Base-by-base conservation (phyloP, 805 yeast species). In the Candida succiphila region DNA sequence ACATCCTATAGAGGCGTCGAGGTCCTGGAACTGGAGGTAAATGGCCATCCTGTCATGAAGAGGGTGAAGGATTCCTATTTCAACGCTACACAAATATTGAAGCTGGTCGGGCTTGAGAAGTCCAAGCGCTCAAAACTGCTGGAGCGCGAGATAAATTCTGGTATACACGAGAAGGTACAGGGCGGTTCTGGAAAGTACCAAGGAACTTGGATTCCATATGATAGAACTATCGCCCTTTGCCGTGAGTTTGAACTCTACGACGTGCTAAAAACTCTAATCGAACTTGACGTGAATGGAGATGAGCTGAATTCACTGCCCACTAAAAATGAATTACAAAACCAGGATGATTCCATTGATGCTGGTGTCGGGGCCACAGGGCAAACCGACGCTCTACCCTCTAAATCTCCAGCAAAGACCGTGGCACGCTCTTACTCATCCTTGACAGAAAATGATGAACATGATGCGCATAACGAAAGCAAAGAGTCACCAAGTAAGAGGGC, bases 171-270 rank as follows among this genome's bases (percentile, higher is more conserved):
- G 44, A 78, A 77, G 44, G 77, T 78, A 18, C 82, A 77, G 51
- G 84, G 84, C 24, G 85, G 84, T 1, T 72, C 76, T 41, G 84
- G 83, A n/a, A 74, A 75, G 44, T 75, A 73, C 52, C 84, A 78
- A 50, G 88, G 87, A 8, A 78, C 81, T 10, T 79, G 87, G 85
- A 63, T 77, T 27, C 83, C 87, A 4, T 68, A 67, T 42, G 76
- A 68, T 35, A 55, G 74, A 23, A 80, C 79, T 1, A 61, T 68
- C 10, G 65, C 69, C 25, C 63, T 80, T 55, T 76, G 81, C 35
- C 69, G 67, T 42, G 66, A 78, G 41, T 79, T 74, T 54, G 71
- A 72, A 17, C 74, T 76, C 16, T 66, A 62, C 33, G 76, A 72
- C 29, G 53, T 65, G 25, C 51, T 77, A 37, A 54, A 55, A 38